Evolutionary conservation across 257 asterid genomes (phyloP), one percentile per base, ranked within the genome.

Genomic region (Plectranthus barbatus): DNA sequence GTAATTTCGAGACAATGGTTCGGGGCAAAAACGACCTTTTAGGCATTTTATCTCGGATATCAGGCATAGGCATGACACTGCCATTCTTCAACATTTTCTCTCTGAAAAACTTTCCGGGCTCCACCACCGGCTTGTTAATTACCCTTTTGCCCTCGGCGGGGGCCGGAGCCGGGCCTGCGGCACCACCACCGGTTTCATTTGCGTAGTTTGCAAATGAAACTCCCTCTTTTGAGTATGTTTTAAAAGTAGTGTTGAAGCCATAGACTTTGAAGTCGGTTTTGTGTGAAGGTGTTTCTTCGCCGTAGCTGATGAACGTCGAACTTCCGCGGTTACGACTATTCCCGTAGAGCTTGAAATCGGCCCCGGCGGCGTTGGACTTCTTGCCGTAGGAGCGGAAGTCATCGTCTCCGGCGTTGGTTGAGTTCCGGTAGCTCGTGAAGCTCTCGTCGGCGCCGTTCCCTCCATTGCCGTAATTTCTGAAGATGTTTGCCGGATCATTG

Each of bases 11-110:
- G 18, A 72, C 65, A 1, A 90, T 76, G 6, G 20, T 44, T 23
- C 95, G 88, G 69, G 97, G 97, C 64, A 90, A 66, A 67, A 90
- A 90, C 0, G 97, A 90, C 86, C 97, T 78, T 71, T 72, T 66
- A 0, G 97, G 95, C 86, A 90, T 80, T 73, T 62, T 82, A 20
- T 90, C 97, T 0, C 64, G 71, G 5, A 86, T 81, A 55, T 90
- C 92, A 0, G 97, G 97, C 97, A 89, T 86, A 0, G 89, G 91
- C 89, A 89, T 81, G 4, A 78, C 62, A 0, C 51, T 75, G 4
- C 90, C 92, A 14, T 60, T 66, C 74, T 61, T 80, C 80, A 90
- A 49, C 90, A 83, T 83, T 49, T 65, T 55, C 74, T 90, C 95
- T 18, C 94, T 53, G 50, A 90, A 90, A 49, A 90, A 87, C 48